Conservation (phyloP, 2,329 filamentous ascomycete genomes). For the Monilinia laxa region DNA sequence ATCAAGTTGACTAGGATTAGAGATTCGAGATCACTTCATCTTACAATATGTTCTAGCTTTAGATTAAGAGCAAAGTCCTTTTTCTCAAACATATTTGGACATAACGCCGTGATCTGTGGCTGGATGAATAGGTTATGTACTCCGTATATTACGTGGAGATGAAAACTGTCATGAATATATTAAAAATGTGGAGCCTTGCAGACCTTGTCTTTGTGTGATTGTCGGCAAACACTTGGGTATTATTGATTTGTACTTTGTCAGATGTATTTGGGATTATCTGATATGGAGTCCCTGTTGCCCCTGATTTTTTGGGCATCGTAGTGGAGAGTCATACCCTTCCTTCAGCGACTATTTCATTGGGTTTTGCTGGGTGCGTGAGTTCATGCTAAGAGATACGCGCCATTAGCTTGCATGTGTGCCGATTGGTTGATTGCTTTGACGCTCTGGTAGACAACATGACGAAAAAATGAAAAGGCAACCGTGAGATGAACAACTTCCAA, state of each 20-base stretch:
- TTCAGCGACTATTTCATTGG: conserved; percentile 1
- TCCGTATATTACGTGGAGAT: conserved; percentile 21
- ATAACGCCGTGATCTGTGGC: conserved; percentile 11
- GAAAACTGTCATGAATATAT: conserved; percentile 19
- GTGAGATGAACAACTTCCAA: not conserved
- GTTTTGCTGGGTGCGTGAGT: not conserved
- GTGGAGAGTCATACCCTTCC: not conserved
- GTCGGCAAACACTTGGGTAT: not conserved
- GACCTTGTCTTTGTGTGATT: not conserved
- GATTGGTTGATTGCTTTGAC: conserved; percentile 1
- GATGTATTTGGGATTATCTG: not conserved
- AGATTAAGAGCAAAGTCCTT: not conserved
- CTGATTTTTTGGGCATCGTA: not conserved
- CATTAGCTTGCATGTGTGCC: not conserved
- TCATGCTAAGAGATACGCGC: conserved; percentile 1
- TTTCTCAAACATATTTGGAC: not conserved
- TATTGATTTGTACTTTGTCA: not conserved
- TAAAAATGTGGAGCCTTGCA: conserved; percentile 15
- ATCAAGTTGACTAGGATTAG: not conserved
- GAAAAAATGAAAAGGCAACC: not conserved
- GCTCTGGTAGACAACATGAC: not conserved
- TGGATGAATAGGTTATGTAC: no score
- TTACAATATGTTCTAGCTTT: not conserved
- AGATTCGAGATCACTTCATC: conserved; percentile 14
- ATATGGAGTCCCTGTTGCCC: not conserved